A percentile compares a stretch with the other conserved stretches of the same genome.
These are phyloP conservation scores for Candida neerlandica DNA, from an alignment of 1,139 yeast genomes.

Conservation along the genomic window DNA sequence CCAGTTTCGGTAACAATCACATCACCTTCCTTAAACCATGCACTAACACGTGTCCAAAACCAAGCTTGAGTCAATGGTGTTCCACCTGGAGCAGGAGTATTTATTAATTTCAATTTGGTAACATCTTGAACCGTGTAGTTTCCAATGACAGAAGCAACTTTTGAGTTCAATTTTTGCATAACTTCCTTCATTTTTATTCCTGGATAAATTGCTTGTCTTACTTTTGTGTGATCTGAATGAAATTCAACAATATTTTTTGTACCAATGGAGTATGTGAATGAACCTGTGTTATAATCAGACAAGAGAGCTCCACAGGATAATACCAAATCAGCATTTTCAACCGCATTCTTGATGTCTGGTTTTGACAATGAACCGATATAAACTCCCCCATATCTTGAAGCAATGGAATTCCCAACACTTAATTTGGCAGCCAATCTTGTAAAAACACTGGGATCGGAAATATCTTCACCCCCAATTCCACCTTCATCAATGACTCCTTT, in stretches of 20 bases:
- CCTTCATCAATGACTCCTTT: constrained; percentile 77
- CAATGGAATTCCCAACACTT: constrained; percentile 26
- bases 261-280: constrained; percentile 79
- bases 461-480: constrained; percentile 32
- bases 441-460: constrained; percentile 30
- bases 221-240: constrained; percentile 85
- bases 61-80: constrained; percentile 66
- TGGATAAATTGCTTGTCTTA: constrained; percentile 74
- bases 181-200: constrained; percentile 78
- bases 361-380: constrained; percentile 80
- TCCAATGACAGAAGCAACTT: constrained; percentile 35
- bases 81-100: constrained; percentile 30
- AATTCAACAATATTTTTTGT: constrained; percentile 82
- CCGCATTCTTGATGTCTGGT: constrained; percentile 75
- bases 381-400: constrained; percentile 82
- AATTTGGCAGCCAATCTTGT: constrained; percentile 28
- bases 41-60: constrained; percentile 76
- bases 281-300: constrained; percentile 89
- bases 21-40: constrained; percentile 80
- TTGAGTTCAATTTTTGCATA: constrained; percentile 49
- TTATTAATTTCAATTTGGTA: constrained; percentile 43
- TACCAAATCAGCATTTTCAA: constrained; percentile 76
- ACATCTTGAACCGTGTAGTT: constrained; percentile 49
- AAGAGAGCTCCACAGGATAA: constrained; percentile 79
- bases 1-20: constrained; percentile 85